Evolutionary conservation across 2,329 filamentous ascomycete genomes (phyloP), one percentile per base, ranked within the genome.

Genomic region (Paecilomyces dactylethromorphus): DNA sequence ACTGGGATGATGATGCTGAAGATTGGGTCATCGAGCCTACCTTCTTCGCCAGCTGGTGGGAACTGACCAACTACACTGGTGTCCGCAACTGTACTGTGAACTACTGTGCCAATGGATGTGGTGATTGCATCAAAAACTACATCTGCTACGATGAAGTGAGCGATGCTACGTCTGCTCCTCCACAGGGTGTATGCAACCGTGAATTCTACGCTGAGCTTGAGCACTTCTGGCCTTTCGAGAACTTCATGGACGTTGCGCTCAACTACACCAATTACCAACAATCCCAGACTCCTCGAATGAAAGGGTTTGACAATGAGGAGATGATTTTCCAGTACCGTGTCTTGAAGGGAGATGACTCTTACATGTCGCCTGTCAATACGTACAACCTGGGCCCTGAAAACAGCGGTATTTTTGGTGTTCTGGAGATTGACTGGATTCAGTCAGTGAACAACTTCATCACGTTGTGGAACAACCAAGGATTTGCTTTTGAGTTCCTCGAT

Each of bases 61-160:
- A 65, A 26, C 55, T 56, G 12, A 65, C 62, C 39, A 55, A 63
- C 56, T 64, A 60, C 54, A 64, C 58, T 4, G 60, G 58, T 6
- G 58, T 57, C 29, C 59, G 57, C 52, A 66, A 66, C 60, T 66
- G 64, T 53, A 59, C 64, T 10, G 51, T 62, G 33, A 61, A 65
- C 53, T 66, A 60, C 62, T 66, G 64, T 45, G 63, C 64, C 39
- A 66, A 66, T 24, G 64, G 59, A 45, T 66, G 64, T 51, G 64
- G 63, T 32, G 56, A 58, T 58, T 66, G 64, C 53, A 61, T 58
- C 32, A 59, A 60, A 32, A 56, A 64, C 24, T 65, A 64, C 53
- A 55, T 65, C 39, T 66, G 64, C 60, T 66, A 66, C 50, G 64
- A 66, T n/a, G 56, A 65, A 53, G 59, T 57, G 12, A 62, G 53